Conservation (phyloP, 1,284 basidiomycete genomes). For the Schizophyllum amplum region DNA sequence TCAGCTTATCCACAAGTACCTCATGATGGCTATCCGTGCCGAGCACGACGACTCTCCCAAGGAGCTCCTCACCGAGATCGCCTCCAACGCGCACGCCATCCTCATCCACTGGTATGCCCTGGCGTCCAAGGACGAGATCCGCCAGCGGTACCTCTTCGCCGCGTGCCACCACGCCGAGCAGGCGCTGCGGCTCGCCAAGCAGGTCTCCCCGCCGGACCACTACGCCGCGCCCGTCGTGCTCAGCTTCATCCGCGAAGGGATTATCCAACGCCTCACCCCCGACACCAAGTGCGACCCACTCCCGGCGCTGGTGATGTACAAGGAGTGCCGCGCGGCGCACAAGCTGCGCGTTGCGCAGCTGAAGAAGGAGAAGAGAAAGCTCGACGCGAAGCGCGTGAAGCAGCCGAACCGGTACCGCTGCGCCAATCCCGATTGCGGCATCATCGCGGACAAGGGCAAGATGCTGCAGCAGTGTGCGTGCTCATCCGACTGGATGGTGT, state of each 20-base stretch:
- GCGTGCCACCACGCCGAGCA: conserved; percentile 22
- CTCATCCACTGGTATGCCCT: conserved; percentile 19
- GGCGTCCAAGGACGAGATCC: conserved; percentile 7
- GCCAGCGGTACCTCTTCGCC: conserved; percentile 19
- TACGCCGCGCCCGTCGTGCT: conserved; percentile 15
- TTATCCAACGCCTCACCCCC: conserved; percentile 11
- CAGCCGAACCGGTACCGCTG: conserved; percentile 23
- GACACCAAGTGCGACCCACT: conserved; percentile 15
- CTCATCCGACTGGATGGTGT: not conserved
- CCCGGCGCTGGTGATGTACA: conserved; percentile 16
- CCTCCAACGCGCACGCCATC: conserved; percentile 15
- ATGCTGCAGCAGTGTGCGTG: conserved; percentile 19
- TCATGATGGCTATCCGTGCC: not conserved
- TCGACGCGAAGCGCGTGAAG: conserved; percentile 19
- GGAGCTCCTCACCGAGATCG: not conserved
- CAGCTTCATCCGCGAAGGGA: conserved; percentile 8
- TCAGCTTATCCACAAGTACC: not conserved
- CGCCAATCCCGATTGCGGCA: conserved; percentile 20
- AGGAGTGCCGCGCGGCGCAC: conserved; percentile 8
- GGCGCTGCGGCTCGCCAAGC: conserved; percentile 8
- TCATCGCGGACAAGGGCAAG: conserved; percentile 20
- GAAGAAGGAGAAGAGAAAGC: conserved; percentile 14
- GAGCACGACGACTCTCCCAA: not conserved
- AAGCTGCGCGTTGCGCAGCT: conserved; percentile 5
- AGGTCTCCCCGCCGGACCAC: conserved; percentile 6